Evolutionary conservation across 192 early-diverging fungal species (phyloP), one percentile per base, ranked within the genome.

Genomic region (Umbelopsis sp.): DNA sequence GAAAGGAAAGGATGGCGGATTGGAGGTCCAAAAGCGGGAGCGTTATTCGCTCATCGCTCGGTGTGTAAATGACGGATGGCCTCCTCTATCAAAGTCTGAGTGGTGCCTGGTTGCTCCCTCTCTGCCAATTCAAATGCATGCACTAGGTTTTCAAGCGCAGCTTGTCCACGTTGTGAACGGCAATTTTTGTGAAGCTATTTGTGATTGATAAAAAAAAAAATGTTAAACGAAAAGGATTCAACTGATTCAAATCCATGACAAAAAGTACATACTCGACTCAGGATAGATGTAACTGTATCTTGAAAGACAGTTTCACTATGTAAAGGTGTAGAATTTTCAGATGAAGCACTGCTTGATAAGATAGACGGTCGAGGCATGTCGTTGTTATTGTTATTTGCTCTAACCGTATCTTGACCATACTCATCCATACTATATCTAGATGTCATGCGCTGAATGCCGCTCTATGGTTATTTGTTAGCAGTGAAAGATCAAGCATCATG

Each of bases 111-210:
- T 29, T 72, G 74, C 71, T 84, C 83, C 12, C 69, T 45, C 66
- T 84, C 83, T 21, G 71, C 80, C 24, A 75, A 52, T 9, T 77
- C 66, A 44, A 84, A 82, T 32, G 83, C 78, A 50, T 69, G 71
- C 69, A 69, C 71, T 31, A 84, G 59, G 12, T 67, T 70, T 41
- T 84, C 83, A 25, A 84, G 53, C 16, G 83, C 81, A 24, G 72
- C 74, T 69, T 76, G 74, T 53, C 75, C 79, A 38, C 77, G 74
- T 22, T 69, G 53, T 22, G 70, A 70, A 29, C 73, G 71, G 26
- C 80, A 79, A 0, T 43, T 50, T 16, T 50, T 54, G 43, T 77
- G 78, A 11, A 84, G 66, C 78, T 84, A 49, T 34, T 50, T 22
- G 4, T 36, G 36, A 36, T 22, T 3, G 56, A 41, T 41, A 6